Percentiles rank a stretch among this genome's conserved stretches.
Evolutionary conservation across 495 filamentous ascomycete species (phyloP).

Genomic region (Penicillium canariense): DNA sequence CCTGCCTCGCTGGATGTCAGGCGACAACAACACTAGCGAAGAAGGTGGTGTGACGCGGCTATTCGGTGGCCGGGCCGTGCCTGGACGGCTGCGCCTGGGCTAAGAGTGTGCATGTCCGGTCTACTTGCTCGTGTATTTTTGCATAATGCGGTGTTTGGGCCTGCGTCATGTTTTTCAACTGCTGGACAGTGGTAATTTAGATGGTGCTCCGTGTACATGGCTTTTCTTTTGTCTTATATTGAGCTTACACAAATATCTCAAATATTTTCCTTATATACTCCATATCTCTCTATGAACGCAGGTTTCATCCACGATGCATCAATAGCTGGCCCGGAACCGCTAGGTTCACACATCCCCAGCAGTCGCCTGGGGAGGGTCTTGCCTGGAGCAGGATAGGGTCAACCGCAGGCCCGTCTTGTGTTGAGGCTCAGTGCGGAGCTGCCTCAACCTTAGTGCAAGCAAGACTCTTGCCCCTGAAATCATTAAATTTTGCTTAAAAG

Average conservation of each 20-base stretch:
- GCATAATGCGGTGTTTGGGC: conserved; percentile 25
- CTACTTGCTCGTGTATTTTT: background rate
- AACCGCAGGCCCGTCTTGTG: too few species aligned
- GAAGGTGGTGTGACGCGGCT: conserved; percentile 43
- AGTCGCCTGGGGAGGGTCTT: too few species aligned
- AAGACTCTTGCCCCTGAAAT: too few species aligned
- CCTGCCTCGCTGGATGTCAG: conserved; percentile 78
- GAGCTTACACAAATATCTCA: background rate
- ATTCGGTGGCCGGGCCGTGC: conserved; percentile 55
- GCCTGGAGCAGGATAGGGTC: too few species aligned
- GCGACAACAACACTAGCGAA: conserved; percentile 36
- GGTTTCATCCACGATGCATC: background rate
- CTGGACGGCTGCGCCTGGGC: conserved; percentile 45
- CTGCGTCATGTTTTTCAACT: conserved; percentile 22
- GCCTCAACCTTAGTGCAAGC: too few species aligned
- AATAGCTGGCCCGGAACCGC: too few species aligned
- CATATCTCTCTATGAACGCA: background rate
- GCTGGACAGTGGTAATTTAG: conserved; percentile 30
- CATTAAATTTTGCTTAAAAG: too few species aligned
- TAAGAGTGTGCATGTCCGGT: conserved; percentile 1
- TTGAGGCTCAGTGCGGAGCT: too few species aligned
- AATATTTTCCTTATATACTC: background rate
- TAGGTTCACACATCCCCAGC: too few species aligned
- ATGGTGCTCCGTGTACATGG: conserved; percentile 19
- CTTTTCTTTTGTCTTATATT: background rate